phyloP scores from a whole-genome alignment of 352 stramenopile genomes.

The Pythium phragmitis region DNA sequence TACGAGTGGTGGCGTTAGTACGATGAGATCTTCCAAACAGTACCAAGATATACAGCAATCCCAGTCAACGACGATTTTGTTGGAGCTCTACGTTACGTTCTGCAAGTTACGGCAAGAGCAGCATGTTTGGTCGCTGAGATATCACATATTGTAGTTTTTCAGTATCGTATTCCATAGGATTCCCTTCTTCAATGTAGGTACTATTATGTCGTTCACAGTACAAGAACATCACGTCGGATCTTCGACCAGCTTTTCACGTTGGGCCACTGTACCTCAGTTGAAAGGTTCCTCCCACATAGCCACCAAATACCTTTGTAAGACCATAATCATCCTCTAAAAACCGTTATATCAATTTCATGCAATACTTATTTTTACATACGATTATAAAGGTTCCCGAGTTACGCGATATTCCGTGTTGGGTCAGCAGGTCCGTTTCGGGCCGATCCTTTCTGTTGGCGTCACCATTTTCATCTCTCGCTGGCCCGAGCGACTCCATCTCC shows the following conservation, averaged over 20 bases:
- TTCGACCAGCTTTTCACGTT: constrained; percentile 18
- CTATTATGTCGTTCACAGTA: constrained; percentile 16
- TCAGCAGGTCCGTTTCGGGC: neutral
- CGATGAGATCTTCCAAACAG: neutral
- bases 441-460: constrained; percentile 10
- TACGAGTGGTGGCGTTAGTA: neutral
- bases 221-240: constrained; percentile 16
- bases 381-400: neutral
- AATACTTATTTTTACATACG: neutral
- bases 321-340: neutral
- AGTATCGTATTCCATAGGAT: constrained; percentile 2
- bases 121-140: neutral
- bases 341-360: neutral
- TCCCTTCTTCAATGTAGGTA: neutral
- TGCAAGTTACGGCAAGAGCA: neutral
- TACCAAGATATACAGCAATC: too few relatives aligned
- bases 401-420: neutral
- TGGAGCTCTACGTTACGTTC: too few relatives aligned
- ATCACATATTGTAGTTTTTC: neutral
- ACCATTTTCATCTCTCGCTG: constrained; percentile 16
- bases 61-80: too few relatives aligned
- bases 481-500: neutral
- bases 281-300: neutral
- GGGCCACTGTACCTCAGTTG: constrained; percentile 5
- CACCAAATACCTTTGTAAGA: constrained; percentile 4